Base-by-base conservation (phyloP, 2,329 filamentous ascomycete species). In the Parafenestella ontariensis region DNA sequence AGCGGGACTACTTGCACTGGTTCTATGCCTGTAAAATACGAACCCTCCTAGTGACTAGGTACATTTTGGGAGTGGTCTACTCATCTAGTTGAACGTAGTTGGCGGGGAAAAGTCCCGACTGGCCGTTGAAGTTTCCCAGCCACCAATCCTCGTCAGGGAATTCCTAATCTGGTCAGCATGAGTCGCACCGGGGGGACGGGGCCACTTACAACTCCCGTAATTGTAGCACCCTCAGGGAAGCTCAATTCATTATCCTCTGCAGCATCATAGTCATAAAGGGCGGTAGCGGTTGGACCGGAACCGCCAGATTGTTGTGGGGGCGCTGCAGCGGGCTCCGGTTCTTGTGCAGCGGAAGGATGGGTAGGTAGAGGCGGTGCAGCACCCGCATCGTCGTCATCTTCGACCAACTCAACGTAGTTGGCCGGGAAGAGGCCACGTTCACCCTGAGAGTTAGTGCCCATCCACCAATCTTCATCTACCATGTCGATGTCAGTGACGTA, bases 71-170 rank as follows among this genome's bases (percentile, higher is more conserved):
- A n/a, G 20, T 51, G 43, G 15, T 52, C 49, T 77, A 81, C 62
- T 79, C 70, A 57, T 82, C 72, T 41, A 83, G 64, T 66, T 78
- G 72, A 36, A 82, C 80, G 54, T 83, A 83, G 64, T 82, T 82
- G 40, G 80, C 78, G 21, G 79, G 79, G 85, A 99, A 99, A 41
- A 99, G 83, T 58, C 95, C 95, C 26, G 85, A 85, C 53, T 88
- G 85, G 46, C 92, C 92, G 23, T 87, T 83, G 76, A 89, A 96
- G 69, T 90, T 87, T 54, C 95, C 95, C 68, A 94, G 90, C 95
- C 95, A 99, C 95, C 95, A 99, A 73, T 99, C 95, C 63, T 98
- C 94, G 69, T 98, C 95, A 2, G 95, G 95, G 77, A 98, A 98
- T 80, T 97, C 91, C 88, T 90, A 65, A 11, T 39, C 39, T 72